These are phyloP conservation scores for Cyberlindnera bimundalis DNA, from an alignment of 805 yeast genomes.

Conservation along the genomic window DNA sequence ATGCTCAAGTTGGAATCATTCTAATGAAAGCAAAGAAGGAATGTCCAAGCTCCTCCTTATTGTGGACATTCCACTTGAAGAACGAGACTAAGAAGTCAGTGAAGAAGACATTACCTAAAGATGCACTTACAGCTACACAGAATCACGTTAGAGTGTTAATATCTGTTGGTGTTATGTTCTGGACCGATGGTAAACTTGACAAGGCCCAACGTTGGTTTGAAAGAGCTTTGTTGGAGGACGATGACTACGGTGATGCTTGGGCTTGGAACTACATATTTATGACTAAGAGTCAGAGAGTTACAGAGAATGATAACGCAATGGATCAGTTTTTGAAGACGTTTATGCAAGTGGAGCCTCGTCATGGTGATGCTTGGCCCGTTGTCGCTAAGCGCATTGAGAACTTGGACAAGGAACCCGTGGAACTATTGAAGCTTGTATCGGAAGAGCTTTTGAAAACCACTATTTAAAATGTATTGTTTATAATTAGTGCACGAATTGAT, in stretches of 20 bases:
- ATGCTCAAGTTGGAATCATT: slow-evolving; percentile 49
- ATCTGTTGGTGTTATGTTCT: slow-evolving; percentile 65
- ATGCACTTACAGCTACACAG: slow-evolving; percentile 66
- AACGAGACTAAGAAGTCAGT: slow-evolving; percentile 43
- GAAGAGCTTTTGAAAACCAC: slow-evolving; percentile 1
- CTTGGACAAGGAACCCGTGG: slow-evolving; percentile 37
- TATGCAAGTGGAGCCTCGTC: slow-evolving; percentile 48
- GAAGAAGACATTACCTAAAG: slow-evolving; percentile 55
- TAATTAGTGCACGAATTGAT: no score
- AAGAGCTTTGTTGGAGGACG: slow-evolving; percentile 54
- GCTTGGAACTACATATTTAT: slow-evolving; percentile 54
- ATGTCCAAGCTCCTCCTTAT: slow-evolving; percentile 52
- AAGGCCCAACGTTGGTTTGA: slow-evolving; percentile 75
- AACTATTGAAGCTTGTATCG: slow-evolving; percentile 35
- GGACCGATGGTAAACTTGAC: slow-evolving; percentile 57
- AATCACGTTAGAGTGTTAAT: slow-evolving; percentile 57
- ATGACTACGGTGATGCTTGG: slow-evolving; percentile 74
- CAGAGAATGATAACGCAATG: slow-evolving; percentile 32
- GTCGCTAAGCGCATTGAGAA: slow-evolving; percentile 47
- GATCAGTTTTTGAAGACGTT: slow-evolving; percentile 36
- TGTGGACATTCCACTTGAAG: slow-evolving; percentile 65
- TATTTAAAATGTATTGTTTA: not conserved
- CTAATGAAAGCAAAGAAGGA: slow-evolving; percentile 55
- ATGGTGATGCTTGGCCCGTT: slow-evolving; percentile 59
- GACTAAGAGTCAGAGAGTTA: slow-evolving; percentile 28